Evolutionary conservation across 2,329 filamentous ascomycete species (phyloP).

Genomic region (Gnomoniopsis smithogilvyi): DNA sequence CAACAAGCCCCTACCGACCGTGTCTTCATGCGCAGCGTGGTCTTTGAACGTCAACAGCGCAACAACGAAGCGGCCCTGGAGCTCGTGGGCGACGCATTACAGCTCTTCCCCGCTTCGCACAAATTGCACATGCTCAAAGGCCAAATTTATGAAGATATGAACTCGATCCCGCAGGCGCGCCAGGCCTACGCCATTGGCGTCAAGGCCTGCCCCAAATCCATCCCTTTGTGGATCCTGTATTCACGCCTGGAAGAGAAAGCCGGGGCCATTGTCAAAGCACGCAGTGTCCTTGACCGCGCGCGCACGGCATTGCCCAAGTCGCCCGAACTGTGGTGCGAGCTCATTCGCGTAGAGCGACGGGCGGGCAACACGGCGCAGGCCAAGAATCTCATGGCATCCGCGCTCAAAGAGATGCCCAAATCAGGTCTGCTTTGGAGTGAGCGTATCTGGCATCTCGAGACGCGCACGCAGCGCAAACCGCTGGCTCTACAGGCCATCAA

Average conservation of each 20-base stretch:
- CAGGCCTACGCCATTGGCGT: conserved; percentile 89
- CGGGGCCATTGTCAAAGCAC: conserved; percentile 84
- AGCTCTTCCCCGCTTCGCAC: conserved; percentile 77
- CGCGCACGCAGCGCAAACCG: conserved; percentile 87
- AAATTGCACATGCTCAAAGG: conserved; percentile 99
- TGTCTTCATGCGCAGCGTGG: conserved; percentile 95
- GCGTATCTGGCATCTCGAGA: conserved; percentile 91
- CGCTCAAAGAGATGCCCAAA: conserved; percentile 84
- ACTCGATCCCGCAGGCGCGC: conserved; percentile 77
- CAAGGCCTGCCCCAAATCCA: conserved; percentile 78
- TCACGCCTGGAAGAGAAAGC: conserved; percentile 81
- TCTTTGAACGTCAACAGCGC: conserved; percentile 83
- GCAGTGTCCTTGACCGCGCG: conserved; percentile 88
- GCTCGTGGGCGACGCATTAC: conserved; percentile 80
- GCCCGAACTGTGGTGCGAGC: conserved; percentile 84
- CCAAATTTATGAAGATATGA: conserved; percentile 87
- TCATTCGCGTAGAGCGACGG: conserved; percentile 87
- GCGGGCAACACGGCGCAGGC: conserved; percentile 81
- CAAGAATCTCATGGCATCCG: conserved; percentile 88
- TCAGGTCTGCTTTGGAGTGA: conserved; percentile 90
- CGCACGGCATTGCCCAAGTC: conserved; percentile 84
- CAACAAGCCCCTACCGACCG: conserved; percentile 90
- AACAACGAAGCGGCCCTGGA: conserved; percentile 79
- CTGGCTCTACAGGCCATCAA: conserved; percentile 92
- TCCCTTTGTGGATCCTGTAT: conserved; percentile 87